These are phyloP conservation scores for Lepraria neglecta DNA, from an alignment of 495 filamentous ascomycete genomes.

Conservation along the genomic window DNA sequence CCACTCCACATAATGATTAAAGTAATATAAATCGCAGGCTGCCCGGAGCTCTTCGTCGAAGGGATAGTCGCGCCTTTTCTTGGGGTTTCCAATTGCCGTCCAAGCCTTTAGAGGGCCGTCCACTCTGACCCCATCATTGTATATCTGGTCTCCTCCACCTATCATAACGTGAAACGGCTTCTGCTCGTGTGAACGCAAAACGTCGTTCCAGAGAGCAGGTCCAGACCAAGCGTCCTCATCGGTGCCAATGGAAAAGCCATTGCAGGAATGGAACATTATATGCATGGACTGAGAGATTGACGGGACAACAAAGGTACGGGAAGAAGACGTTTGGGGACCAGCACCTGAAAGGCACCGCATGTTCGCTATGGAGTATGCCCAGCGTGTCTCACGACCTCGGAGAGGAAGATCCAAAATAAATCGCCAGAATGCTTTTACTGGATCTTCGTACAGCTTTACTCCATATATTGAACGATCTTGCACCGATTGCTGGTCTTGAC, in stretches of 20 bases:
- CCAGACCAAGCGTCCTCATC: slow-evolving; percentile 81
- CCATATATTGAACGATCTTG: slow-evolving; percentile 38
- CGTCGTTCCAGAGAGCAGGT: slow-evolving; percentile 84
- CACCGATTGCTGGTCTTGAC: slow-evolving; percentile 3
- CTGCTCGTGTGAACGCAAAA: slow-evolving; percentile 60
- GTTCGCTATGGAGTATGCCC: slow-evolving; percentile 45
- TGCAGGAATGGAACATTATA: slow-evolving; percentile 93
- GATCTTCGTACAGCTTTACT: slow-evolving; percentile 72
- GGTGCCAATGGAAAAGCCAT: slow-evolving; percentile 90
- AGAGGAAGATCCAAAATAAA: slow-evolving; percentile 56
- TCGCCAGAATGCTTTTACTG: slow-evolving; percentile 72
- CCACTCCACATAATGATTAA: slow-evolving; percentile 83
- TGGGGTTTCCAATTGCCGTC: slow-evolving; percentile 75
- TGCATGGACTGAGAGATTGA: slow-evolving; percentile 79
- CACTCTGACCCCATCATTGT: slow-evolving; percentile 84
- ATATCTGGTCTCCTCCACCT: slow-evolving; percentile 92
- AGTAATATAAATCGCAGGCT: slow-evolving; percentile 84
- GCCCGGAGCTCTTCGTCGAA: slow-evolving; percentile 68
- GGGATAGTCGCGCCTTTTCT: slow-evolving; percentile 68
- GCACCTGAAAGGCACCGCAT: slow-evolving; percentile 37
- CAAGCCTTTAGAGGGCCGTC: slow-evolving; percentile 70
- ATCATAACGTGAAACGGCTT: slow-evolving; percentile 91
- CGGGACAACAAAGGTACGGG: slow-evolving; percentile 64
- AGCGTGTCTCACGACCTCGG: slow-evolving; percentile 42
- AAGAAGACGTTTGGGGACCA: slow-evolving; percentile 35